Base-by-base conservation (phyloP, 1,284 basidiomycete species). In the Somion occarium region DNA sequence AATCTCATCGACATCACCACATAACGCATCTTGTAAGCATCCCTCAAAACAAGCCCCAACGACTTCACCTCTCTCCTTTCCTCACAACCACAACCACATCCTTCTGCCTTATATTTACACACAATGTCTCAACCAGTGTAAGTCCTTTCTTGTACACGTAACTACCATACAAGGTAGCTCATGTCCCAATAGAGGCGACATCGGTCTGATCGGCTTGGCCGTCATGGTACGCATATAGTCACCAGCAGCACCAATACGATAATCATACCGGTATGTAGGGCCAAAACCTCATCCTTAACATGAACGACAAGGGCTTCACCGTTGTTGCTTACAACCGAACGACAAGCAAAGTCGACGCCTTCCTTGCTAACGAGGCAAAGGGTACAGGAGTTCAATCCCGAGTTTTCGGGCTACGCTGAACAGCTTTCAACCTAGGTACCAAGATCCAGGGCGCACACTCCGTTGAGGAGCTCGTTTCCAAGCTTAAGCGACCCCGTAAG, bases 301-400 rank as follows among this genome's bases (percentile, higher is more conserved):
- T 97, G 91, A 95, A 95, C 71, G 96, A 98, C 82, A 98, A 99
- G 78, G 97, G 97, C 49, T 99, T 94, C 79, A 94, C 76, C 59
- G 97, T 99, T 64, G 88, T 93, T 61, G 94, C 93, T 22, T 99
- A 90, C 80, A 99, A 99, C 81, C 91, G 96, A 63, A 99, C 96
- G 45, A 90, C 86, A 62, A 88, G 84, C 76, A 99, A 99, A 75
- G 95, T 99, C 61, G 94, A 98, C 71, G 69, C 82, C 69, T 99
- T 99, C 83, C 83, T 99, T 56, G 84, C 79, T 58, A 94, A 98
- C 72, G 93, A 99, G 76, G 97, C 97, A 59, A 98, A 98, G 82
- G 96, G 95, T 93, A 64, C 56, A 68, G 62, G 51, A 46, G 64
- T 58, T 53, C 46, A 43, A 55, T 26, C 44, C 54, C 52, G 45